Conservation (phyloP, 345 rosid genomes). For the Acer yangbiense region DNA sequence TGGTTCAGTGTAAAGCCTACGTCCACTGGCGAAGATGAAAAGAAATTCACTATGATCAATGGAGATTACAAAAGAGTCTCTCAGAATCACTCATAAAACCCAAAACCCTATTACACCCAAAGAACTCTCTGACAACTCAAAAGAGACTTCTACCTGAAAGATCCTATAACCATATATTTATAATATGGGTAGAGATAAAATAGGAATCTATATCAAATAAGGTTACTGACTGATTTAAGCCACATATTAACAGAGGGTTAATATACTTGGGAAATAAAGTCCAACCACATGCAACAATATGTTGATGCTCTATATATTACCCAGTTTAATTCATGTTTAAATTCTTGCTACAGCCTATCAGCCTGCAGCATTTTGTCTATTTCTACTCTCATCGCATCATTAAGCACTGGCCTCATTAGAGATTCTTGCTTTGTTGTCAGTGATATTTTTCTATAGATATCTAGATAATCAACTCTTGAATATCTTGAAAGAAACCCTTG, state of each 20-base stretch:
- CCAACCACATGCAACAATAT: conserved; percentile 16
- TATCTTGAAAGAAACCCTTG: neutral
- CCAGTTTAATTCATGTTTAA: neutral
- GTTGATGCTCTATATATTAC: neutral
- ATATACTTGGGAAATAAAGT: conserved; percentile 15
- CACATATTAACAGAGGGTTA: neutral
- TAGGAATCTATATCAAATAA: too few relatives aligned
- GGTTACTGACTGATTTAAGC: too few relatives aligned
- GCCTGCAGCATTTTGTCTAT: conserved; percentile 7
- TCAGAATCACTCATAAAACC: too few relatives aligned
- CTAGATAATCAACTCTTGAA: conserved; percentile 1
- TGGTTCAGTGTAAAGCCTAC: too few relatives aligned
- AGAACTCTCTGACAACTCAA: too few relatives aligned
- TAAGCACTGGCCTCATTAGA: conserved; percentile 8
- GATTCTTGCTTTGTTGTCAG: conserved; percentile 17
- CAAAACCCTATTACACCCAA: too few relatives aligned
- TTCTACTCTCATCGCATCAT: neutral
- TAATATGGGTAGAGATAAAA: too few relatives aligned
- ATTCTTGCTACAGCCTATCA: neutral
- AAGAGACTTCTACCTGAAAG: too few relatives aligned
- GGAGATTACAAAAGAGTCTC: too few relatives aligned
- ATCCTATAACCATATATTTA: too few relatives aligned
- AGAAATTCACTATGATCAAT: too few relatives aligned
- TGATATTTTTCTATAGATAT: conserved; percentile 13
- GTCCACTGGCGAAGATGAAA: too few relatives aligned